A percentile compares a stretch with the other conserved stretches of the same genome.
Conservation (phyloP, 805 yeast species). For the Naumovozyma baii region DNA sequence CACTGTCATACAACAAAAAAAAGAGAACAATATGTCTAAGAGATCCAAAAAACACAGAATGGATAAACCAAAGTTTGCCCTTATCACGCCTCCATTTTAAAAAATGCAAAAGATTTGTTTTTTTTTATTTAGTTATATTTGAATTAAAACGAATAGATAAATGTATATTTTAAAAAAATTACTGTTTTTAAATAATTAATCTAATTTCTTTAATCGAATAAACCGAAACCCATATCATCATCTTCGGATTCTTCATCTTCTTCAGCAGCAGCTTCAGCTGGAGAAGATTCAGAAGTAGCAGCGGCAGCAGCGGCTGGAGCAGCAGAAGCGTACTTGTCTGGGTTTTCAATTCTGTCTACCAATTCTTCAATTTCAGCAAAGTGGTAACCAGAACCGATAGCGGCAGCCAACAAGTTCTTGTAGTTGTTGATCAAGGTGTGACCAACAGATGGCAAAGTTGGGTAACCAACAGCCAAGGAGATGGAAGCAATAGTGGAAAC, state of each 20-base stretch:
- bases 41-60: too few relatives aligned
- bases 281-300: constrained; percentile 49
- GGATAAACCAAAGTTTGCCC: too few relatives aligned
- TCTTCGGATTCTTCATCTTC: constrained; percentile 58
- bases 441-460: constrained; percentile 98
- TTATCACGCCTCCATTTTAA: too few relatives aligned
- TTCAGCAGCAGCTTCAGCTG: constrained; percentile 64
- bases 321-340: constrained; percentile 99
- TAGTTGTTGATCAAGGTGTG: constrained; percentile 98
- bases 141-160: neutral
- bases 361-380: constrained; percentile 98
- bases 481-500: constrained; percentile 88
- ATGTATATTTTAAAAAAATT: too few relatives aligned
- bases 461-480: constrained; percentile 97
- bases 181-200: constrained; percentile 3
- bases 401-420: constrained; percentile 96
- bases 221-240: constrained; percentile 96
- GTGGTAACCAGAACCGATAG: constrained; percentile 97
- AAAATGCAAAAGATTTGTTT: neutral
- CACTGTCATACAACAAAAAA: too few relatives aligned
- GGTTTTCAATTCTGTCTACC: constrained; percentile 99
- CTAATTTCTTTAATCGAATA: constrained; percentile 69
- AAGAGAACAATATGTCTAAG: too few relatives aligned
- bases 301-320: constrained; percentile 91
- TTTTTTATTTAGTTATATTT: neutral